Base-by-base conservation (phyloP, 2,329 filamentous ascomycete genomes). In the Fusarium globosum region DNA sequence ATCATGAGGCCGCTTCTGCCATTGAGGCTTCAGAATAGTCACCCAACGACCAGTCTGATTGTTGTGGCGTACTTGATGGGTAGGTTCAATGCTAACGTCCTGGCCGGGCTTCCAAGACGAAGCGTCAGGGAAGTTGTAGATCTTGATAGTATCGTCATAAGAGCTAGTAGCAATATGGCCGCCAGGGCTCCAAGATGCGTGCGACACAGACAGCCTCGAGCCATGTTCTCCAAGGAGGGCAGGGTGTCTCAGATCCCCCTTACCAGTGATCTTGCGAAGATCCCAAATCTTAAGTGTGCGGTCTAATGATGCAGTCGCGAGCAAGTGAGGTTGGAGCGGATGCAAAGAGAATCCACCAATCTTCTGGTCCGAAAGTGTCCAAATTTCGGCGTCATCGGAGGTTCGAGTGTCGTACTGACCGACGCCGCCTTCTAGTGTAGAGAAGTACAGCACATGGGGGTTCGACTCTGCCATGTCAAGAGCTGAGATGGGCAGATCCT, bases 31-130 rank as follows among this genome's bases (percentile, higher is more conserved):
- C 80, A 87, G 81, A 39, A 89, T 97, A 0, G 94, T 97, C 0
- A 98, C 95, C 94, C 94, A 98, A 62, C 95, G 88, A 0, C 96
- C 96, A 0, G 95, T 98, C 83, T 99, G 96, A 79, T 97, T 98
- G 79, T 99, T 99, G 79, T 99, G 96, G 16, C 87, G 87, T 2
- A 98, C 88, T 4, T 89, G 85, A 2, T 91, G 88, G 1, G 87
- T 84, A 0, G 96, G 95, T 70, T 90, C 84, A 88, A 97, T 93
- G 13, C 89, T 81, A 16, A 97, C 81, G 5, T 88, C 86, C 58
- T 89, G 86, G 0, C 88, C 90, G 3, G 85, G 81, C 73, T 85
- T 86, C 90, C 90, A 95, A 3, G 85, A 84, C 1, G 84, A 81
- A 1, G 91, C 86, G 14, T 88, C 86, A 0, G 88, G 86, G 75